These are phyloP conservation scores for Bryoerythrophyllum caledonicum DNA, from an alignment of 225 moss, liverwort and hornwort species.

Conservation along the genomic window DNA sequence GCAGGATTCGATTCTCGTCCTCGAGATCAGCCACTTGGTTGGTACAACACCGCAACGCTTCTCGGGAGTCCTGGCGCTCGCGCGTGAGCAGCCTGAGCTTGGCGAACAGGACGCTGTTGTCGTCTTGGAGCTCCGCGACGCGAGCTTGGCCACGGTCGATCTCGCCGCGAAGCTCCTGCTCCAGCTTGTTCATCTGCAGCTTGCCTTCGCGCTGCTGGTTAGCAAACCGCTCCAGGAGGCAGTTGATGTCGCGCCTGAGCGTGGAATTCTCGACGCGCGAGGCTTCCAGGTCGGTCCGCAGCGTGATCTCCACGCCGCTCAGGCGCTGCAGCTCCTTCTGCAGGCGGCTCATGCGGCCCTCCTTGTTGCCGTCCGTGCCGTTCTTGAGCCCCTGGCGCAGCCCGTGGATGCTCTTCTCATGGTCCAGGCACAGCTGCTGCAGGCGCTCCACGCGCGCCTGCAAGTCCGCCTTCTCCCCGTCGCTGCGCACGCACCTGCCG, in stretches of 20 bases:
- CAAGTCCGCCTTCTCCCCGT: slow-evolving; percentile 69
- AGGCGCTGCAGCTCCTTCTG: slow-evolving; percentile 83
- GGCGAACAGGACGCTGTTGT: slow-evolving; percentile 66
- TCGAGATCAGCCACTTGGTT: slow-evolving; percentile 60
- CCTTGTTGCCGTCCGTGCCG: slow-evolving; percentile 65
- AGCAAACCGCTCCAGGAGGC: slow-evolving; percentile 57
- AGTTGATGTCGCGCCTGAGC: slow-evolving; percentile 60
- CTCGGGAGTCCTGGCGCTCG: slow-evolving; percentile 68
- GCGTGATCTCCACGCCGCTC: slow-evolving; percentile 71
- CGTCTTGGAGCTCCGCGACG: slow-evolving; percentile 73
- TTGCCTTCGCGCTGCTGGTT: slow-evolving; percentile 44
- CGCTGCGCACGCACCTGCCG: slow-evolving; percentile 8
- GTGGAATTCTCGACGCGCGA: slow-evolving; percentile 62
- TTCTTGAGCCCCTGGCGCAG: slow-evolving; percentile 81
- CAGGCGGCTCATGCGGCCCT: slow-evolving; percentile 56
- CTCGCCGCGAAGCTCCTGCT: slow-evolving; percentile 61
- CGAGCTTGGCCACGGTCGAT: slow-evolving; percentile 66
- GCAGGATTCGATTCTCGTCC: slow-evolving; percentile 57
- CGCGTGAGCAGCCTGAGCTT: slow-evolving; percentile 61
- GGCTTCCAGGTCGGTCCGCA: slow-evolving; percentile 73
- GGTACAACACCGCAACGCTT: slow-evolving; percentile 58
- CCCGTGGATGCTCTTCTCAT: slow-evolving; percentile 84
- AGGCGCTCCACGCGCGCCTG: slow-evolving; percentile 71
- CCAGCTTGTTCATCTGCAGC: slow-evolving; percentile 44
- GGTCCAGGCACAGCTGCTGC: slow-evolving; percentile 78